Evolutionary conservation across 352 stramenopile species (phyloP).

Genomic region (Globisporangium cylindrosporum): DNA sequence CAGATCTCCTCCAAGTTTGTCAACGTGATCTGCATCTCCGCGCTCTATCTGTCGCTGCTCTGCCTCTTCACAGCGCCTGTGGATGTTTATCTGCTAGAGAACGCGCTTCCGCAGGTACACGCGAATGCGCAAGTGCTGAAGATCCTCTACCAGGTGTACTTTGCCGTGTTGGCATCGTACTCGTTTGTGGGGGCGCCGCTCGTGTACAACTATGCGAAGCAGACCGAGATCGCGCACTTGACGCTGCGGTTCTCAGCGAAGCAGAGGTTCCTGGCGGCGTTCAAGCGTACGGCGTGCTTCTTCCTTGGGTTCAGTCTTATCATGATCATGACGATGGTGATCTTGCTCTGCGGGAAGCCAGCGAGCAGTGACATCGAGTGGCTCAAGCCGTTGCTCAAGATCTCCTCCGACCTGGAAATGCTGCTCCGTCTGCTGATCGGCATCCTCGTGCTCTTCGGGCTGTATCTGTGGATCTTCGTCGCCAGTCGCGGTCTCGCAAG

Average conservation of each 20-base stretch:
- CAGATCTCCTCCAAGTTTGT: constrained; percentile 69
- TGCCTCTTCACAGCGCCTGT: constrained; percentile 78
- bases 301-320: constrained; percentile 64
- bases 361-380: constrained; percentile 75
- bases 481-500: constrained; percentile 64
- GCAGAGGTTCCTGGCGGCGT: constrained; percentile 51
- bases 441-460: constrained; percentile 64
- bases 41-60: constrained; percentile 68
- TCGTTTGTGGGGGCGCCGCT: constrained; percentile 72
- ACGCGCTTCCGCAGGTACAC: constrained; percentile 57
- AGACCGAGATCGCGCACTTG: constrained; percentile 83
- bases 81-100: constrained; percentile 78
- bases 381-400: constrained; percentile 75
- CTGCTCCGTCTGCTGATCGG: constrained; percentile 72
- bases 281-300: constrained; percentile 78
- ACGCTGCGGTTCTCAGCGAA: constrained; percentile 59
- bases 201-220: constrained; percentile 78
- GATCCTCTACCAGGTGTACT: constrained; percentile 72
- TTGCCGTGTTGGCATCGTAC: constrained; percentile 56
- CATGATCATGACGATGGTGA: constrained; percentile 60
- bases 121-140: constrained; percentile 49
- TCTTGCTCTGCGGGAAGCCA: constrained; percentile 77
- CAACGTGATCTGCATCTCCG: constrained; percentile 60
- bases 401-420: constrained; percentile 71
- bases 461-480: constrained; percentile 81